Evolutionary conservation across 164 flowering plant genomes (phyloP).

Genomic region (Aristolochia californica): DNA sequence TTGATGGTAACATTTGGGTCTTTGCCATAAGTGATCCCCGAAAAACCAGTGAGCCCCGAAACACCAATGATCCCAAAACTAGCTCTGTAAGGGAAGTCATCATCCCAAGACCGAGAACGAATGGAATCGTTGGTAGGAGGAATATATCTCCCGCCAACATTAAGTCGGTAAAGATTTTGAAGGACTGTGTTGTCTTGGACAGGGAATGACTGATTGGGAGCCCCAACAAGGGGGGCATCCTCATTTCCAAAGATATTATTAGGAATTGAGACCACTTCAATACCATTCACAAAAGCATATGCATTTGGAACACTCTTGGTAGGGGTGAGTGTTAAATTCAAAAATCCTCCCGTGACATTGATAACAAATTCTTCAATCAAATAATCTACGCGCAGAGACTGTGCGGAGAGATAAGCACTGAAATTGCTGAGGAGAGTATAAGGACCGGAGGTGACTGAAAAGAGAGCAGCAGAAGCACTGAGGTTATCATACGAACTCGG

Average conservation of each 20-base stretch:
- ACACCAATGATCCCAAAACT: constrained; percentile 40
- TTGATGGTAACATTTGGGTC: constrained; percentile 16
- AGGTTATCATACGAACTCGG: constrained; percentile 21
- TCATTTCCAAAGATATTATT: constrained; percentile 35
- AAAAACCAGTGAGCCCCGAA: no score
- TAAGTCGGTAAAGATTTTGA: constrained; percentile 58
- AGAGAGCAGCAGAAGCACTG: constrained; percentile 24
- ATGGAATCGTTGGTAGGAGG: constrained; percentile 18
- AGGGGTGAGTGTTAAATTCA: constrained; percentile 35
- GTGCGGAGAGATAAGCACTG: constrained; percentile 40
- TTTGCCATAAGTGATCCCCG: constrained; percentile 19
- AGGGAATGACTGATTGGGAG: background rate
- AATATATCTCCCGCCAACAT: constrained; percentile 69
- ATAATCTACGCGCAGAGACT: constrained; percentile 39
- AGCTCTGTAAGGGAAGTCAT: constrained; percentile 43
- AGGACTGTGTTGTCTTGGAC: constrained; percentile 53
- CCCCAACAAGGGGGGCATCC: constrained; percentile 18
- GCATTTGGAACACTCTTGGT: constrained; percentile 18
- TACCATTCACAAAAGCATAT: constrained; percentile 88
- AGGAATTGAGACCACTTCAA: constrained; percentile 78
- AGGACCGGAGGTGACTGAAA: constrained; percentile 63
- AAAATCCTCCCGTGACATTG: constrained; percentile 14
- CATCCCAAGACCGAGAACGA: constrained; percentile 24
- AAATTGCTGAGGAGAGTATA: constrained; percentile 58
- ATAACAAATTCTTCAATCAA: constrained; percentile 35